Conservation (phyloP, 768 basidiomycete species). For the Suillus decipiens region DNA sequence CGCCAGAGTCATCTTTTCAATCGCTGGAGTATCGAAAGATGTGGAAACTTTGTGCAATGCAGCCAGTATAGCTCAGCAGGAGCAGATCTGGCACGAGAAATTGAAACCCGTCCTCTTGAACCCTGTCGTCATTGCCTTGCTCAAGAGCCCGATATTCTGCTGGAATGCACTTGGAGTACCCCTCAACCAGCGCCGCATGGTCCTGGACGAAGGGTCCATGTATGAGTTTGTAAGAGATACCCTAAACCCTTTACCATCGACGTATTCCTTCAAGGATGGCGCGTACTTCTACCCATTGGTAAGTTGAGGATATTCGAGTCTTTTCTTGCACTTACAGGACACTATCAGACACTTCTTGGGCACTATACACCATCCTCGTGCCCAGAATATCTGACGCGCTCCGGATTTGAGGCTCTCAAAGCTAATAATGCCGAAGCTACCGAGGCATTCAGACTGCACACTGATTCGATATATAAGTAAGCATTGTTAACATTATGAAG, state of each 20-base stretch:
- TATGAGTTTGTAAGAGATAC: conserved; percentile 56
- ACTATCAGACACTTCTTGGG: conserved; percentile 45
- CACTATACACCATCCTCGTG: conserved; percentile 59
- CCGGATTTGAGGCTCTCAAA: conserved; percentile 59
- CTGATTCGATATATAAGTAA: conserved; percentile 69
- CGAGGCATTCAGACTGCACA: conserved; percentile 68
- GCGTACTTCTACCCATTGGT: conserved; percentile 68
- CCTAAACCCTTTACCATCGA: conserved; percentile 48
- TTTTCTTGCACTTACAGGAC: conserved; percentile 7
- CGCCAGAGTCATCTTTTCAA: conserved; percentile 53
- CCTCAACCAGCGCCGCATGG: conserved; percentile 62
- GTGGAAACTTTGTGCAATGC: conserved; percentile 57
- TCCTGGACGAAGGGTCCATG: conserved; percentile 49
- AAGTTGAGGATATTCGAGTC: conserved; percentile 14
- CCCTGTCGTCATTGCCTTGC: conserved; percentile 50
- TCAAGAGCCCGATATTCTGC: conserved; percentile 51
- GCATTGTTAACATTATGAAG: conserved; percentile 17
- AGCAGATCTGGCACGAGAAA: conserved; percentile 59
- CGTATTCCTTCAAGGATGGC: conserved; percentile 56
- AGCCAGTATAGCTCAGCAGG: conserved; percentile 57
- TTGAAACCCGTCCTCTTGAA: conserved; percentile 64
- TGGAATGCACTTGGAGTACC: conserved; percentile 85
- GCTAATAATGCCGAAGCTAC: conserved; percentile 44
- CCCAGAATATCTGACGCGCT: conserved; percentile 63
- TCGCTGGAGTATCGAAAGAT: conserved; percentile 60